Evolutionary conservation across 371 early-diverging fungal genomes (phyloP).

Genomic region (Mucor saturninus): DNA sequence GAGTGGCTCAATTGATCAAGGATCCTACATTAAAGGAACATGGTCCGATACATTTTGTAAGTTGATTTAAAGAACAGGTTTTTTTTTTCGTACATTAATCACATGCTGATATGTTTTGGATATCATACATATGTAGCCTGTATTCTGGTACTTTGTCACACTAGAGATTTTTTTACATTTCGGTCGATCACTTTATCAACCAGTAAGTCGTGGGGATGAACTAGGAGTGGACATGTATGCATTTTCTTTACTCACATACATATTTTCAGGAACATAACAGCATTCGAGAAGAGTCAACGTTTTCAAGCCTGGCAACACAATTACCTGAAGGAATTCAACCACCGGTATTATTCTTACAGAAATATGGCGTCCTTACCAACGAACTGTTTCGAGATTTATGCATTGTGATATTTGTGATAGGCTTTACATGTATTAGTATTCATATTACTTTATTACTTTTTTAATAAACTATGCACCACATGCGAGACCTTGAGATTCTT

Average conservation of each 20-base stretch:
- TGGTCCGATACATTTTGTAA: conserved; percentile 33
- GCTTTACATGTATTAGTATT: conserved; percentile 11
- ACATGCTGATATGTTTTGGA: background rate
- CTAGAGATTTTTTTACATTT: conserved; percentile 59
- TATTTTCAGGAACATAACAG: conserved; percentile 13
- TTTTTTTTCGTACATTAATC: background rate
- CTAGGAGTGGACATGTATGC: background rate
- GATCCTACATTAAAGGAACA: conserved; percentile 3
- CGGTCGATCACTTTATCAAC: conserved; percentile 52
- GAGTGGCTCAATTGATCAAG: conserved; percentile 38
- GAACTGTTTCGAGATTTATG: conserved; percentile 23
- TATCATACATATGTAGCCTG: conserved; percentile 36
- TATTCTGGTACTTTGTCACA: conserved; percentile 68
- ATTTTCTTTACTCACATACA: background rate
- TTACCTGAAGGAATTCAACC: conserved; percentile 14
- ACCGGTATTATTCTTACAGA: conserved; percentile 20
- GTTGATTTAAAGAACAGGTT: background rate
- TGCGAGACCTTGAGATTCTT: conserved; percentile 85
- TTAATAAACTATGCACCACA: conserved; percentile 84
- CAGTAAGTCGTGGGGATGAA: conserved; percentile 43
- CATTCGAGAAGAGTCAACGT: conserved; percentile 14
- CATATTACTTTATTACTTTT: conserved; percentile 41
- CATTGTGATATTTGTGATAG: conserved; percentile 27
- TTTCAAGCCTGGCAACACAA: conserved; percentile 13
- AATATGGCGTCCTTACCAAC: conserved; percentile 16